Base-by-base conservation (phyloP, 2,329 filamentous ascomycete genomes). In the Penicillium polonicum region DNA sequence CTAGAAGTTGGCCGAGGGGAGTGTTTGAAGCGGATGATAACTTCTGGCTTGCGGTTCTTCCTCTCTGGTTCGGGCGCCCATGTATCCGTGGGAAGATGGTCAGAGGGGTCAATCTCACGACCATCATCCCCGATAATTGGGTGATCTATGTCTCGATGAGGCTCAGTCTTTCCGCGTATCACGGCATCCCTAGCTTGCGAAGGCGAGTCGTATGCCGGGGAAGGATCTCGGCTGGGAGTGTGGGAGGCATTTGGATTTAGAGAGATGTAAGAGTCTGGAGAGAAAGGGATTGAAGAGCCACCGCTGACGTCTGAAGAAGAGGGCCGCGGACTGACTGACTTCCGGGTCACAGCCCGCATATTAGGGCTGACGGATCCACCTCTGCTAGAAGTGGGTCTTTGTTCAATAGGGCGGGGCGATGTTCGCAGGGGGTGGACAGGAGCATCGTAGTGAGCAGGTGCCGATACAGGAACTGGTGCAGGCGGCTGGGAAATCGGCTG, bases 21-120 rank as follows among this genome's bases (percentile, higher is more conserved):
- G 53, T 78, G 72, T 29, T 77, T 78, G 61, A 80, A 80, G 12
- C 77, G 76, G 46, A 81, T 73, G 17, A 80, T 76, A 27, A 80
- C 75, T 46, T 80, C 78, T 23, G 79, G 75, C 71, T 82, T 75
- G 50, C 73, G 74, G 48, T 69, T 75, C 64, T 87, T 88, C 39
- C 80, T 79, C 61, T 86, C 84, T 2, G 85, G 85, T 65, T 88
- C 85, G 0, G 85, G 85, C 0, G 85, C 85, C 85, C 85, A 88
- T 2, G 83, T 85, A 60, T 86, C 82, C 3, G 85, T 78, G 0
- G 85, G 85, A 2, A 88, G 76, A 67, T 88, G 85, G 68, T 88
- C 85, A 0, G 84, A 86, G 5, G 85, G 85, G 70, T 88, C 85
- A 63, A 88, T 86, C 55, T 85, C 81, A 35, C 84, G 80, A 17